Evolutionary conservation across 2,329 filamentous ascomycete genomes (phyloP).

Genomic region (Cryoendolithus antarcticus): DNA sequence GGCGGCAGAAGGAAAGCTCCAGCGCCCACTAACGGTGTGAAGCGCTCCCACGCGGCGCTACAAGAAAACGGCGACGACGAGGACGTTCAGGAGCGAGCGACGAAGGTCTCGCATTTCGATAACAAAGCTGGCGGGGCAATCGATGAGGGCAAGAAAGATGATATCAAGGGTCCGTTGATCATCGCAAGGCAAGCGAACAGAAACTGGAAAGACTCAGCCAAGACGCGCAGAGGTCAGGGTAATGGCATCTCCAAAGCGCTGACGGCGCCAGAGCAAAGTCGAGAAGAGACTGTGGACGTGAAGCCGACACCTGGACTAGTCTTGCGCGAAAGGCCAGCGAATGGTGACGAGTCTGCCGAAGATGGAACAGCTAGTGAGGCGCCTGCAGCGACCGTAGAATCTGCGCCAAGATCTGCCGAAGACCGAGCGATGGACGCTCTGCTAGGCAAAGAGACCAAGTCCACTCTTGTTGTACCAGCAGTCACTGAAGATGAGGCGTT

Average conservation of each 20-base stretch:
- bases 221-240: slow-evolving; percentile 37
- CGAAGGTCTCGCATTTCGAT: slow-evolving; percentile 45
- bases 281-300: too few species aligned
- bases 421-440: slow-evolving; percentile 40
- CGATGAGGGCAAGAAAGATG: slow-evolving; percentile 23
- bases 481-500: slow-evolving; percentile 24
- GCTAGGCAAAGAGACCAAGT: slow-evolving; percentile 25
- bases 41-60: slow-evolving; percentile 29
- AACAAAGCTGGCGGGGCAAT: slow-evolving; percentile 38
- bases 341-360: too few species aligned
- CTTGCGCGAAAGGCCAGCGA: too few species aligned
- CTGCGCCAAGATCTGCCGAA: slow-evolving; percentile 38
- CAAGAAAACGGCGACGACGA: slow-evolving; percentile 34
- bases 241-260: slow-evolving; percentile 26
- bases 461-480: slow-evolving; percentile 27
- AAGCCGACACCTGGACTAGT: too few species aligned
- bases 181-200: slow-evolving; percentile 48
- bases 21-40: slow-evolving; percentile 24
- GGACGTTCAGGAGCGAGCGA: slow-evolving; percentile 31
- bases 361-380: too few species aligned
- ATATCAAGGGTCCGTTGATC: slow-evolving; percentile 36
- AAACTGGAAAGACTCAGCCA: slow-evolving; percentile 47
- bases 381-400: too few species aligned
- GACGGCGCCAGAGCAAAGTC: too few species aligned
- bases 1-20: slow-evolving; percentile 16